Evolutionary conservation across 768 basidiomycete genomes (phyloP).

Genomic region (Lentinula sp.): DNA sequence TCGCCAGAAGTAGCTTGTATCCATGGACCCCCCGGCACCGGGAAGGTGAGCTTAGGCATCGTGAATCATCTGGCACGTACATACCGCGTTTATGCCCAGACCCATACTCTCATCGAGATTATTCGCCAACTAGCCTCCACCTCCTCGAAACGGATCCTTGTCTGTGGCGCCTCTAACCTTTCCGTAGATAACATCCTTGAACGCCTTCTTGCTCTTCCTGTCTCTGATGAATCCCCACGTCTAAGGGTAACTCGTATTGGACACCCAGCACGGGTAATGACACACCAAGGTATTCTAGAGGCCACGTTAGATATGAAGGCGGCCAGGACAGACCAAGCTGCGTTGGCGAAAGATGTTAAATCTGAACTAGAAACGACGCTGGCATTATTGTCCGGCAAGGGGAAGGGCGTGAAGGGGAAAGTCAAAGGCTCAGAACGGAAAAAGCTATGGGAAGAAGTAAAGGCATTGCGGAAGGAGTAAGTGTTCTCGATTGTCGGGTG

Average conservation of each 20-base stretch:
- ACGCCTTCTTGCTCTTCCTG: constrained; percentile 63
- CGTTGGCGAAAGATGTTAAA: constrained; percentile 84
- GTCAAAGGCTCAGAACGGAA: constrained; percentile 65
- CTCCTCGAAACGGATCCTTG: constrained; percentile 59
- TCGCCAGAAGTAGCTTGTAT: constrained; percentile 85
- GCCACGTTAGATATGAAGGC: constrained; percentile 72
- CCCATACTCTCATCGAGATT: constrained; percentile 90
- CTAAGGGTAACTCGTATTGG: constrained; percentile 83
- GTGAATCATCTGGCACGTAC: neutral
- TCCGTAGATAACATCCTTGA: constrained; percentile 96
- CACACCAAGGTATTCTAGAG: constrained; percentile 58
- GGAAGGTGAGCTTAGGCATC: neutral
- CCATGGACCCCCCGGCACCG: constrained; percentile 89
- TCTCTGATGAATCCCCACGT: constrained; percentile 38
- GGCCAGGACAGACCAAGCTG: constrained; percentile 72
- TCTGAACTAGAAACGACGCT: constrained; percentile 73
- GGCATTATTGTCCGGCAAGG: constrained; percentile 60
- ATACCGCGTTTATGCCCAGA: constrained; percentile 33
- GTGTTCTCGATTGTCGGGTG: constrained; percentile 15
- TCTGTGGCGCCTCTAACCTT: constrained; percentile 92
- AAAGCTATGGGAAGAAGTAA: constrained; percentile 85
- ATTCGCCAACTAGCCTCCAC: constrained; percentile 70
- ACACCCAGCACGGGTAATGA: constrained; percentile 91
- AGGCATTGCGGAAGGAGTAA: constrained; percentile 86
- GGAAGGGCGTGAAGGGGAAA: constrained; percentile 70